Conservation (phyloP, 345 rosid species). For the Cardamine chenopodiifolia region DNA sequence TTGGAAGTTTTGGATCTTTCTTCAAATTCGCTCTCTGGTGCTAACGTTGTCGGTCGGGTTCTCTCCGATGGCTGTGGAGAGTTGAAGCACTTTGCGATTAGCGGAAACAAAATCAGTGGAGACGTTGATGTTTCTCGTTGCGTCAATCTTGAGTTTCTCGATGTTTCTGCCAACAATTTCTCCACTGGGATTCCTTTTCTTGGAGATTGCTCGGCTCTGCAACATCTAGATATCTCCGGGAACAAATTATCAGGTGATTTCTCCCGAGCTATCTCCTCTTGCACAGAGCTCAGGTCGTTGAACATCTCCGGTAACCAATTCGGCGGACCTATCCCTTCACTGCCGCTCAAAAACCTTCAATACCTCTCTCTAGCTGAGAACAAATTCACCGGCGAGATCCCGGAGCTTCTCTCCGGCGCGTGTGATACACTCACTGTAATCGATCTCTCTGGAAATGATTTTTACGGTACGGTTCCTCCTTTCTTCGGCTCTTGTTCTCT, state of each 20-base stretch:
- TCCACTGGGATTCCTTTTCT: slow-evolving; percentile 54
- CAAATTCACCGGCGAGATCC: slow-evolving; percentile 69
- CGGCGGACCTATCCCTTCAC: slow-evolving; percentile 61
- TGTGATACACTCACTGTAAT: slow-evolving; percentile 70
- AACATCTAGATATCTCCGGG: slow-evolving; percentile 74
- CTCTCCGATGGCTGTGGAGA: slow-evolving; percentile 63
- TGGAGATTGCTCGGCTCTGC: slow-evolving; percentile 67
- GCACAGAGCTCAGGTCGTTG: slow-evolving; percentile 61
- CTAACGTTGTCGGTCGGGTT: slow-evolving; percentile 57
- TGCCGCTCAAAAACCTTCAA: slow-evolving; percentile 58
- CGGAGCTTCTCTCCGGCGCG: slow-evolving; percentile 58
- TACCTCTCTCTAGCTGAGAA: slow-evolving; percentile 58
- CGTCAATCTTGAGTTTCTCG: slow-evolving; percentile 58
- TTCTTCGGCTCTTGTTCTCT: slow-evolving; percentile 62
- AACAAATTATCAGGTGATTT: slow-evolving; percentile 73
- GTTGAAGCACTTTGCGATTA: slow-evolving; percentile 52
- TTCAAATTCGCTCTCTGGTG: slow-evolving; percentile 55
- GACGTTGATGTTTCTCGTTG: slow-evolving; percentile 70
- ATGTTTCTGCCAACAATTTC: slow-evolving; percentile 79
- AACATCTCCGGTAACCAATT: slow-evolving; percentile 70
- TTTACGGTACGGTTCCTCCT: slow-evolving; percentile 70
- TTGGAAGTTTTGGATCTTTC: slow-evolving; percentile 83
- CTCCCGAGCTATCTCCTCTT: slow-evolving; percentile 53
- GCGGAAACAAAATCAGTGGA: slow-evolving; percentile 72
- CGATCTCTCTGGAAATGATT: slow-evolving; percentile 76